Evolutionary conservation across 495 filamentous ascomycete species (phyloP).

Genomic region (Xeromyces bisporus): DNA sequence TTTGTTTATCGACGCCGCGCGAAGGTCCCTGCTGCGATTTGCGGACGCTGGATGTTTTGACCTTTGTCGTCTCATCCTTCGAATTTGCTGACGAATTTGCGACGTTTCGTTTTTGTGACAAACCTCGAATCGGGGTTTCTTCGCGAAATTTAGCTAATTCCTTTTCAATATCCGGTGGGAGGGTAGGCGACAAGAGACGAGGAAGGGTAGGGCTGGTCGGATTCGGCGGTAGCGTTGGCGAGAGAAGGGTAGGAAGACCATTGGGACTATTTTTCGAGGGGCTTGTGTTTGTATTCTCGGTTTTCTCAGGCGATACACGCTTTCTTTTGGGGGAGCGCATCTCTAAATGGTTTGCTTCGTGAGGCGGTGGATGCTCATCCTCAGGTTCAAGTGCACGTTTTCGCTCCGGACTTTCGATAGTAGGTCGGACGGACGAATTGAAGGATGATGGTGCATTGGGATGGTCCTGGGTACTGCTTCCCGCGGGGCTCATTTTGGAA

Average conservation of each 20-base stretch:
- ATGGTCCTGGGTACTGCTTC: constrained; percentile 6
- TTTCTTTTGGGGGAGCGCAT: constrained; percentile 15
- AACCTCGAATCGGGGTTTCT: constrained; percentile 5
- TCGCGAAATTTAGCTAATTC: constrained; percentile 23
- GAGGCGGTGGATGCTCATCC: constrained; percentile 6
- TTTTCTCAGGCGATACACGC: constrained; percentile 15
- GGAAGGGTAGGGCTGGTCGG: constrained; percentile 18
- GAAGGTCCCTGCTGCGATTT: constrained; percentile 4
- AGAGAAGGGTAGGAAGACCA: constrained; percentile 22
- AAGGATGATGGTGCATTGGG: constrained; percentile 1
- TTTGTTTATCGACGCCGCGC: constrained; percentile 1
- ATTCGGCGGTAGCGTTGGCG: constrained; percentile 26
- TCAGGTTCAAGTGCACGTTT: constrained; percentile 20
- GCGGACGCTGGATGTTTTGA: constrained; percentile 3
- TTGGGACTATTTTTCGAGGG: constrained; percentile 8
- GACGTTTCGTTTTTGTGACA: constrained; percentile 3
- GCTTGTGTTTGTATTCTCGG: constrained; percentile 9
- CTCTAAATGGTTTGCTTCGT: constrained; percentile 7
- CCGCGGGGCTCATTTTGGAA: constrained; percentile 7
- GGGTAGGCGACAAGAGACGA: constrained; percentile 27
- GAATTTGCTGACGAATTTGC: constrained; percentile 4
- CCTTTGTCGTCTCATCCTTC: constrained; percentile 6
- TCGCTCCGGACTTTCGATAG: constrained; percentile 9
- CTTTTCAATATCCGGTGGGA: constrained; percentile 33
- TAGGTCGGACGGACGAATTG: constrained; percentile 6